Conservation (phyloP, 1,139 yeast species). For the Nadsonia starkeyi-henricii region DNA sequence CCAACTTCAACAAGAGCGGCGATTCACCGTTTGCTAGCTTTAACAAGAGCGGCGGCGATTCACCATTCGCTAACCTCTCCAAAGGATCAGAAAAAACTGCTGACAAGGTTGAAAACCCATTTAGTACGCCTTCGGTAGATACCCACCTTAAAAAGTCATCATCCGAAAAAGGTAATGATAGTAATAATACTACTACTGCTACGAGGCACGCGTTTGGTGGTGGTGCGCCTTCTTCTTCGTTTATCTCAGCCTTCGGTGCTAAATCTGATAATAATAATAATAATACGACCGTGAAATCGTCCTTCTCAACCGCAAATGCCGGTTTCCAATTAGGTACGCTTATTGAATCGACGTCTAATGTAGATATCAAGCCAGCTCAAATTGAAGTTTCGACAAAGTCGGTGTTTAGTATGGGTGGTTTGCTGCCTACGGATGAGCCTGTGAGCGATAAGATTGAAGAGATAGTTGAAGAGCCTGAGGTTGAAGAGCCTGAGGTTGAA, state of each 20-base stretch:
- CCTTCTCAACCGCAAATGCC: background rate
- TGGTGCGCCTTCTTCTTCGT: too few species aligned
- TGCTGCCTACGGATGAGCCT: background rate
- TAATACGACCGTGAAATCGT: background rate
- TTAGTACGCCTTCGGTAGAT: background rate
- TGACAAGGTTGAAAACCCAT: background rate
- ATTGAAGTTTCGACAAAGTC: background rate
- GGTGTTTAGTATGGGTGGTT: background rate
- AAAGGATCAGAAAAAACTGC: background rate
- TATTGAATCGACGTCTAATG: background rate
- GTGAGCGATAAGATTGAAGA: background rate
- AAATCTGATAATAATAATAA: background rate
- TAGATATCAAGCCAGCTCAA: background rate
- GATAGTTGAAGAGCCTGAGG: slow-evolving; percentile 3
- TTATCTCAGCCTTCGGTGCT: too few species aligned
- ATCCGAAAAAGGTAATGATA: too few species aligned
- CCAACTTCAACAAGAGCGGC: background rate
- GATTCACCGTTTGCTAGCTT: too few species aligned
- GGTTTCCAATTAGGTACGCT: background rate
- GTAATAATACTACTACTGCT: too few species aligned
- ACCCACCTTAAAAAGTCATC: background rate
- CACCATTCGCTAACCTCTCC: background rate
- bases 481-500: background rate
- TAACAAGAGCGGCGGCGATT: too few species aligned
- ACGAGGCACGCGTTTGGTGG: too few species aligned